These are phyloP conservation scores for Theobroma grandiflorum DNA, from an alignment of 441 rosid species.

Conservation along the genomic window DNA sequence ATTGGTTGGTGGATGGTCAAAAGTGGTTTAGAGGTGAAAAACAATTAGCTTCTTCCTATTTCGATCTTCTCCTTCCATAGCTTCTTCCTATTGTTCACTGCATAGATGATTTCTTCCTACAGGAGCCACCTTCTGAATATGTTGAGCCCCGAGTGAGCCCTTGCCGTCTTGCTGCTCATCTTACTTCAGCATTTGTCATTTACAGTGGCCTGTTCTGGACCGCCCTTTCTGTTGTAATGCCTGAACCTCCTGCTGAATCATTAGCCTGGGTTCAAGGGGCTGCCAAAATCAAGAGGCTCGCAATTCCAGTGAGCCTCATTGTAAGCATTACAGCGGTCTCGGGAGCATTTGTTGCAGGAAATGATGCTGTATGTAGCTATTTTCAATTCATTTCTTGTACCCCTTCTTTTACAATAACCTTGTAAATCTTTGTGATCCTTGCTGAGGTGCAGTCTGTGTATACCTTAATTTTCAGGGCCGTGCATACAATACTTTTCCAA, in stretches of 20 bases:
- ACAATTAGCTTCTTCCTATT: not conserved
- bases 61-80: not conserved
- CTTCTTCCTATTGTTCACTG: not conserved
- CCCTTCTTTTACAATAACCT: not conserved
- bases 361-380: slow-evolving; percentile 78
- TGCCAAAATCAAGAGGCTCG: slow-evolving; percentile 80
- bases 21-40: slow-evolving; percentile 89
- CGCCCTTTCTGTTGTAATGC: slow-evolving; percentile 89
- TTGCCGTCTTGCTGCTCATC: slow-evolving; percentile 90
- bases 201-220: slow-evolving; percentile 95
- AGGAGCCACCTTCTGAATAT: slow-evolving; percentile 94
- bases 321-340: slow-evolving; percentile 87
- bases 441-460: slow-evolving; percentile 3
- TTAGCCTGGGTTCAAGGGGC: slow-evolving; percentile 83
- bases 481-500: slow-evolving; percentile 91
- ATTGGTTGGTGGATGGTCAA: slow-evolving; percentile 99
- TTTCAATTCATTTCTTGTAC: not conserved
- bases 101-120: slow-evolving; percentile 21
- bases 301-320: slow-evolving; percentile 83
- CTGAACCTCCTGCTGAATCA: slow-evolving; percentile 92
- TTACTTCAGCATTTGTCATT: slow-evolving; percentile 91
- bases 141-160: slow-evolving; percentile 94
- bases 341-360: slow-evolving; percentile 97
- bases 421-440: slow-evolving; percentile 13
- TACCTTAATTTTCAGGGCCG: slow-evolving; percentile 58